These are phyloP conservation scores for Zygoascus biomembranicola DNA, from an alignment of 805 yeast genomes.

Conservation along the genomic window DNA sequence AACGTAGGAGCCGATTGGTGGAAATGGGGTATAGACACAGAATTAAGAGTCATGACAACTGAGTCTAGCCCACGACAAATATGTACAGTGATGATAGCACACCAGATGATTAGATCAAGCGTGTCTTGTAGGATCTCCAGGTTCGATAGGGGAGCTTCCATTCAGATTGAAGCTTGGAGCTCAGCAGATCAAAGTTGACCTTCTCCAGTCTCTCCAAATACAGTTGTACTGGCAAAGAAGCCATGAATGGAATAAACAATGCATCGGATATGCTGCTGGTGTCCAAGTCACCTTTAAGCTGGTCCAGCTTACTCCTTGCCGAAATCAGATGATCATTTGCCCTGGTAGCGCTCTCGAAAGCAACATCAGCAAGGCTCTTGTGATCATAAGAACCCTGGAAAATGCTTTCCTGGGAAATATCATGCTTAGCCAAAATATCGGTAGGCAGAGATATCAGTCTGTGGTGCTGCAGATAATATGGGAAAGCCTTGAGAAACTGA, in stretches of 20 bases:
- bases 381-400: constrained; percentile 20
- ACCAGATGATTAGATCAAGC: constrained; percentile 27
- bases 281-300: constrained; percentile 34
- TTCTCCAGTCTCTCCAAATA: constrained; percentile 55
- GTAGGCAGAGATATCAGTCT: constrained; percentile 54
- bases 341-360: constrained; percentile 60
- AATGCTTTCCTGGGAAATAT: constrained; percentile 56
- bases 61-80: too few species aligned
- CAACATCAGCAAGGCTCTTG: constrained; percentile 43
- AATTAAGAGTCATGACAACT: too few species aligned
- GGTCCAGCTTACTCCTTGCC: constrained; percentile 40
- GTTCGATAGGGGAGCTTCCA: constrained; percentile 62
- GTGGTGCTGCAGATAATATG: constrained; percentile 45
- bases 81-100: too few species aligned
- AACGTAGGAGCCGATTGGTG: too few species aligned
- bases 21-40: too few species aligned
- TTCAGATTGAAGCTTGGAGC: constrained; percentile 39
- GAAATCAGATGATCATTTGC: constrained; percentile 77
- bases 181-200: constrained; percentile 53
- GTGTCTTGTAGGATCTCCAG: constrained; percentile 38
- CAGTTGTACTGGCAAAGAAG: constrained; percentile 50
- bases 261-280: constrained; percentile 39
- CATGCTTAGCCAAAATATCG: constrained; percentile 45
- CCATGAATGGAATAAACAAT: constrained; percentile 58
- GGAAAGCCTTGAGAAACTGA: constrained; percentile 50